Conservation (phyloP, 768 basidiomycete genomes). For the Amanita inopinata region DNA sequence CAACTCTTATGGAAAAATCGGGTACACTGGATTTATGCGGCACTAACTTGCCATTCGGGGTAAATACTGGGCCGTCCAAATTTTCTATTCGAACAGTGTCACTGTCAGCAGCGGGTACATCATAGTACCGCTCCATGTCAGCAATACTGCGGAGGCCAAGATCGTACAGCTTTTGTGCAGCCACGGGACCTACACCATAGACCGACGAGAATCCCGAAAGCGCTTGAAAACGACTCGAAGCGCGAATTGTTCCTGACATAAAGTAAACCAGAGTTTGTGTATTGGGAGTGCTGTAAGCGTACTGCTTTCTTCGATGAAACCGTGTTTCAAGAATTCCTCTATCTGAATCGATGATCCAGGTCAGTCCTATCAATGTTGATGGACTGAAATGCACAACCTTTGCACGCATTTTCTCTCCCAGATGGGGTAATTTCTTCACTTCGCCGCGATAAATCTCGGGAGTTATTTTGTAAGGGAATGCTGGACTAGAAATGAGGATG, state of each 20-base stretch:
- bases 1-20: constrained; percentile 41
- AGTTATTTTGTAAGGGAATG: constrained; percentile 39
- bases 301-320: constrained; percentile 54
- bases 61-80: constrained; percentile 18
- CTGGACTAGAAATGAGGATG: constrained; percentile 19
- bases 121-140: constrained; percentile 62
- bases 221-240: constrained; percentile 43
- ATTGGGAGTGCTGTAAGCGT: constrained; percentile 8
- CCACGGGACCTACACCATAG: constrained; percentile 68
- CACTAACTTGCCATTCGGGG: constrained; percentile 22
- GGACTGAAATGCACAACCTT: too few species aligned
- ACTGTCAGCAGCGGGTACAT: constrained; percentile 22
- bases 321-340: constrained; percentile 47
- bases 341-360: constrained; percentile 31
- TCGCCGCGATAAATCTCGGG: constrained; percentile 25
- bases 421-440: constrained; percentile 32
- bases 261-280: constrained; percentile 18
- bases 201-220: constrained; percentile 52
- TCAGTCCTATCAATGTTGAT: background rate
- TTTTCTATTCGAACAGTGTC: constrained; percentile 11
- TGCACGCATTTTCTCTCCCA: constrained; percentile 40
- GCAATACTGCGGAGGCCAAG: constrained; percentile 57
- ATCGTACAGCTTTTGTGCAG: constrained; percentile 55
- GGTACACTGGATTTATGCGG: constrained; percentile 15
- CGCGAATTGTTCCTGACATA: constrained; percentile 37